Conservation (phyloP, 768 basidiomycete genomes). For the Boletus vermiculosoides region DNA sequence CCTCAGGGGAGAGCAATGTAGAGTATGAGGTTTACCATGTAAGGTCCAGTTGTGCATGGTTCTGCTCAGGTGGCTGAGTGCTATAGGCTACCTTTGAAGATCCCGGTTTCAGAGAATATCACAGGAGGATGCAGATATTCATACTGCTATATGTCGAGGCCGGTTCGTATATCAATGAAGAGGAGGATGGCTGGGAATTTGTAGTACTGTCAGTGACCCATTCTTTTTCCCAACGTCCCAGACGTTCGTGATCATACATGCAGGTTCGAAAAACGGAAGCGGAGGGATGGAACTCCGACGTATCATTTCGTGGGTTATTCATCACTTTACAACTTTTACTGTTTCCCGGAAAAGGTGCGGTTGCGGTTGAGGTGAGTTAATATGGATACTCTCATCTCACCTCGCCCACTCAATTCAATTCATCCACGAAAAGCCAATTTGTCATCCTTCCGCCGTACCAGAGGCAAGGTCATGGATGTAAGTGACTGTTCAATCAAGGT, state of each 20-base stretch:
- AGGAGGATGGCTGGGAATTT: constrained; percentile 94
- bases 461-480: constrained; percentile 86
- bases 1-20: constrained; percentile 54
- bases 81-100: constrained; percentile 78
- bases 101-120: constrained; percentile 87
- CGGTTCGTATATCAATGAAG: constrained; percentile 92
- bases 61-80: constrained; percentile 2
- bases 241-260: constrained; percentile 2
- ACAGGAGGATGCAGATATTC: constrained; percentile 90
- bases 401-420: not conserved
- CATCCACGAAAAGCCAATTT: constrained; percentile 67
- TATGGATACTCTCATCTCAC: not conserved
- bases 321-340: constrained; percentile 93
- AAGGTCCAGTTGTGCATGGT: constrained; percentile 30
- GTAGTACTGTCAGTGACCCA: constrained; percentile 64
- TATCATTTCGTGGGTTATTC: constrained; percentile 97
- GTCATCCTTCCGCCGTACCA: constrained; percentile 91
- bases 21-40: constrained; percentile 92
- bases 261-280: constrained; percentile 84
- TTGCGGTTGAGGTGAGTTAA: constrained; percentile 73
- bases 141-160: constrained; percentile 94
- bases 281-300: constrained; percentile 51
- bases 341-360: constrained; percentile 88
- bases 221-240: not conserved
- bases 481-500: constrained; percentile 27